Base-by-base conservation (phyloP, 2,329 filamentous ascomycete species). In the Mycosphaerella arachidis region DNA sequence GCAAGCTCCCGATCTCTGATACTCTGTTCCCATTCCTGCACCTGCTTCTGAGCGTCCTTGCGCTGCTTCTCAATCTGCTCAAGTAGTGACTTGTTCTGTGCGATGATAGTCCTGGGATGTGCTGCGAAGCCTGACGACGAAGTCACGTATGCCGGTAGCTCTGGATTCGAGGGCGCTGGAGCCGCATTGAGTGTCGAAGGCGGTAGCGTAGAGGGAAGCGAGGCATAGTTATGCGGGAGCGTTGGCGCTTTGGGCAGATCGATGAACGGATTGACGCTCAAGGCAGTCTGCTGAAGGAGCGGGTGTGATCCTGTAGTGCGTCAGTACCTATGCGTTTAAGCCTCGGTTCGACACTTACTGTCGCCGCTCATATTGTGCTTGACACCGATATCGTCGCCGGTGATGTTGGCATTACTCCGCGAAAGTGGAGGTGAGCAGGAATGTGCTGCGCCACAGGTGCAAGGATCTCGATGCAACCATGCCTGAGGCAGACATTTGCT, bases 181-280 rank as follows among this genome's bases (percentile, higher is more conserved):
- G 65, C 63, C 71, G 59, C 78, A 60, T 82, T 81, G 7, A 86
- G 83, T 35, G 85, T 82, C 1, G 90, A 89, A 1, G 86, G 86
- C 0, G 94, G 93, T 0, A 97, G 84, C 1, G 91, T 89, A 0
- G 91, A 93, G 0, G 93, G 91, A 72, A 97, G 88, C 10, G 86
- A 84, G 73, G 92, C 93, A 83, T 97, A 97, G 68, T 91, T 96
- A 79, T 97, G 97, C 27, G 94, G 93, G 7, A 99, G 85, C 0
- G 92, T 96, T 20, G 92, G 90, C 29, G 93, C 89, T 31, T 90
- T 88, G 10, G 94, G 94, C 33, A 99, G 87, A 61, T 88, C 89
- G 69, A 97, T 86, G 79, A 97, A 97, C 29, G 94, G 94, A 3
- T 93, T 97, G 48, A 97, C 92, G 53, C 92, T 95, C 57, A 99